A percentile compares a stretch with the other conserved stretches of the same genome.
Conservation (phyloP, 2,329 filamentous ascomycete species). For the Sclerotinia nivalis region DNA sequence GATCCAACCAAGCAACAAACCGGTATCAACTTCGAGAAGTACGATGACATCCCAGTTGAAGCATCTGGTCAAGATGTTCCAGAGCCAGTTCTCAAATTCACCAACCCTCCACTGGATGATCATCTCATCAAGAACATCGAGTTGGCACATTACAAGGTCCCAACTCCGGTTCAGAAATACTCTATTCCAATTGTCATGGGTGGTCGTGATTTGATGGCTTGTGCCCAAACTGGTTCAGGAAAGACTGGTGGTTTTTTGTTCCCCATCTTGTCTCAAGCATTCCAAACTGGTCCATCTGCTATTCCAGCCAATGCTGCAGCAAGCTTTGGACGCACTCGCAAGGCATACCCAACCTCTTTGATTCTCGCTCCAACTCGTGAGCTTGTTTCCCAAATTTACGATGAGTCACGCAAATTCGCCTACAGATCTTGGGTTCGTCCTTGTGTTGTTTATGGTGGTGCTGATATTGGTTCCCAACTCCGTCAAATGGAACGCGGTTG, state of each 20-base stretch:
- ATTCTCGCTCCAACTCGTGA: slow-evolving; percentile 97
- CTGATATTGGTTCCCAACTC: slow-evolving; percentile 96
- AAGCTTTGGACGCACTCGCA: slow-evolving; percentile 89
- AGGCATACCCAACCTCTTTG: slow-evolving; percentile 94
- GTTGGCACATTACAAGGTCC: slow-evolving; percentile 90
- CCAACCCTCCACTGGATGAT: slow-evolving; percentile 91
- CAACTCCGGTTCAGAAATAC: slow-evolving; percentile 98
- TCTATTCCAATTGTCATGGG: slow-evolving; percentile 98
- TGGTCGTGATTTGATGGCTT: slow-evolving; percentile 98
- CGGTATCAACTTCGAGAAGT: slow-evolving; percentile 99
- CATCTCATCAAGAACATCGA: slow-evolving; percentile 92
- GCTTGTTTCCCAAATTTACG: slow-evolving; percentile 97
- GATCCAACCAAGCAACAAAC: slow-evolving; percentile 95
- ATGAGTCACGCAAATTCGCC: slow-evolving; percentile 95
- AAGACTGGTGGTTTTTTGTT: slow-evolving; percentile 99
- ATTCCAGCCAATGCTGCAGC: slow-evolving; percentile 63
- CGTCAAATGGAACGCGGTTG: slow-evolving; percentile 97
- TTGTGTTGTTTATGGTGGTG: slow-evolving; percentile 98
- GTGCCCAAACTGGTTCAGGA: slow-evolving; percentile 98
- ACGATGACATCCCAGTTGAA: slow-evolving; percentile 98
- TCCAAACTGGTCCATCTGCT: slow-evolving; percentile 79
- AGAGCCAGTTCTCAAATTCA: slow-evolving; percentile 87
- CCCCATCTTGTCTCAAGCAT: slow-evolving; percentile 97
- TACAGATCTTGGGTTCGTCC: slow-evolving; percentile 99
- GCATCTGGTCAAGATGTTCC: slow-evolving; percentile 92